Evolutionary conservation across 441 rosid genomes (phyloP), one percentile per base, ranked within the genome.

Genomic region (Kokia cookei): DNA sequence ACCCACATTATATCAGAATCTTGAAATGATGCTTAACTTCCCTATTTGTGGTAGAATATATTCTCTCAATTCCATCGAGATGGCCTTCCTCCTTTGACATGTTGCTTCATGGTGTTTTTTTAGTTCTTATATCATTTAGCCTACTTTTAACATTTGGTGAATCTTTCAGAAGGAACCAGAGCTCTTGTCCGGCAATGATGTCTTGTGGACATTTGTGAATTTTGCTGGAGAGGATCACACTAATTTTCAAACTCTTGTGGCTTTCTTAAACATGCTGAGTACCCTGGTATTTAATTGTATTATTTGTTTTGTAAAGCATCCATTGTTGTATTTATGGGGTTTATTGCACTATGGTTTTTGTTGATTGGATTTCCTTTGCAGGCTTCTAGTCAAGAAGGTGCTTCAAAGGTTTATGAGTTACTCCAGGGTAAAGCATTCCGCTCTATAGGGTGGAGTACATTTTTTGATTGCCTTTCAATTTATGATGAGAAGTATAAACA

Each of bases 211-310:
- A 32, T 96, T 96, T 82, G 97, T 96, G 79, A 90, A 87, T 82
- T 96, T 96, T 86, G 98, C 98, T 64, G 99, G 99, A 76, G 99
- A 96, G 80, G 99, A 96, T 80, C 99, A 96, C 85, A 90, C 97
- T 43, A 96, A 92, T 81, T 86, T 93, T 79, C 90, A 93, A 82
- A 96, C 99, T 12, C 97, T 93, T 19, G 99, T 88, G 82, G 97
- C 98, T 74, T 95, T 95, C 88, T 84, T 95, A 81, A 91, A 89
- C 84, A 91, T 95, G 98, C 84, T 93, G 75, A 78, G 97, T 82
- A 88, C 97, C 86, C 86, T 95, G 98, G 99, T 95, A 95, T 70
- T 90, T 37, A 17, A 59, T 58, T 78, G 35, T 79, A 65, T 78
- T 54, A 55, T 68, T 69, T 67, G 79, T n/a, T 73, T 29, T 74